These are phyloP conservation scores for Aureobasidium melanogenum DNA, from an alignment of 2,329 filamentous ascomycete genomes.

Conservation along the genomic window DNA sequence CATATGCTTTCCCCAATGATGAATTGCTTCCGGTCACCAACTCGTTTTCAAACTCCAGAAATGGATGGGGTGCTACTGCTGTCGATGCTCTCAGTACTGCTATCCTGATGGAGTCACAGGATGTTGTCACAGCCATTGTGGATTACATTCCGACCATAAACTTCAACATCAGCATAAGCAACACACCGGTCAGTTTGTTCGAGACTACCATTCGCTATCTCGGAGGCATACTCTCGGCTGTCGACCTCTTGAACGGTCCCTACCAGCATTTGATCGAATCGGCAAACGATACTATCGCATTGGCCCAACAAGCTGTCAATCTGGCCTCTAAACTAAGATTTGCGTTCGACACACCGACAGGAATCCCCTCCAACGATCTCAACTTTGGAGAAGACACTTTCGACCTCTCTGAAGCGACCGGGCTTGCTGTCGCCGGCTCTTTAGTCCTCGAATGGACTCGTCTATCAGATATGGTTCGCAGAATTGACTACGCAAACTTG, in stretches of 20 bases:
- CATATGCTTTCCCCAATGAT: slow-evolving; percentile 67
- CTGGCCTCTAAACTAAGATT: slow-evolving; percentile 67
- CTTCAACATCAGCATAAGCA: slow-evolving; percentile 47
- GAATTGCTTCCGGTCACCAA: slow-evolving; percentile 63
- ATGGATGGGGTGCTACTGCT: slow-evolving; percentile 76
- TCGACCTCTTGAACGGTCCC: slow-evolving; percentile 65
- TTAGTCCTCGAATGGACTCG: slow-evolving; percentile 78
- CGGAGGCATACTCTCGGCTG: slow-evolving; percentile 67
- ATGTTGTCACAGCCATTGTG: slow-evolving; percentile 62
- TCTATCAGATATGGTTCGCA: slow-evolving; percentile 64
- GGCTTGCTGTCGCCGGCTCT: slow-evolving; percentile 67
- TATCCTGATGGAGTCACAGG: slow-evolving; percentile 61
- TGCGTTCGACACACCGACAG: slow-evolving; percentile 67
- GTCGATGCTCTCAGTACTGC: slow-evolving; percentile 75
- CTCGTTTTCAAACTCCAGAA: slow-evolving; percentile 58
- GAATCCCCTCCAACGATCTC: slow-evolving; percentile 64
- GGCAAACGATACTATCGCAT: slow-evolving; percentile 42
- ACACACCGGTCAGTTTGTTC: slow-evolving; percentile 62
- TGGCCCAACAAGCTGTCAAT: slow-evolving; percentile 58
- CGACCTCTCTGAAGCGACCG: slow-evolving; percentile 51
- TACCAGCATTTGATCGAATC: slow-evolving; percentile 15
- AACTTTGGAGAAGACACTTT: slow-evolving; percentile 43
- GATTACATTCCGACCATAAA: slow-evolving; percentile 62
- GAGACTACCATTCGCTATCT: slow-evolving; percentile 88
- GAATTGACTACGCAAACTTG: slow-evolving; percentile 57